phyloP scores from a whole-genome alignment of 768 basidiomycete species.

The Hemileccinum impolitum region DNA sequence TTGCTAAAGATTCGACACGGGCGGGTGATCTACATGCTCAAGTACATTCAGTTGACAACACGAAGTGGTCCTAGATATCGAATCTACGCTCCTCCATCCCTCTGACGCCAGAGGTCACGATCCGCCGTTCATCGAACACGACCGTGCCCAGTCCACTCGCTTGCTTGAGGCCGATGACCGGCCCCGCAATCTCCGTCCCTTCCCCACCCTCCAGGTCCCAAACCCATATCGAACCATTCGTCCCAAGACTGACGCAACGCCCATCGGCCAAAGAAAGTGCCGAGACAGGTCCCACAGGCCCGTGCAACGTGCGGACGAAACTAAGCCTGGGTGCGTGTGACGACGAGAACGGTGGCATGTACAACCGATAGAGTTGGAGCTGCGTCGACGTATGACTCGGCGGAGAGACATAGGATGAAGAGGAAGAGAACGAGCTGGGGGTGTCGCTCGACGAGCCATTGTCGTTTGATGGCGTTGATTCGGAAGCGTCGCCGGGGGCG shows the following conservation, averaged over 20 bases:
- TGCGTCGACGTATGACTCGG: slow-evolving; percentile 47
- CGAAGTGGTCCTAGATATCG: slow-evolving; percentile 25
- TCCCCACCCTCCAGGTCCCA: slow-evolving; percentile 74
- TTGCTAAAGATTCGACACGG: no score
- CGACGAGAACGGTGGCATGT: slow-evolving; percentile 51
- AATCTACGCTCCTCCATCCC: slow-evolving; percentile 35
- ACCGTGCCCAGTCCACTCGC: slow-evolving; percentile 40
- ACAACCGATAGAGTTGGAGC: slow-evolving; percentile 73
- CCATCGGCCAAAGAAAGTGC: slow-evolving; percentile 77
- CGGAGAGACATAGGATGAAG: slow-evolving; percentile 29
- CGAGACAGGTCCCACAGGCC: slow-evolving; percentile 63
- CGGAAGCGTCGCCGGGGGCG: slow-evolving; percentile 50
- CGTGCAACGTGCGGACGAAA: slow-evolving; percentile 69
- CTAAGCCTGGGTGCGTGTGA: slow-evolving; percentile 59
- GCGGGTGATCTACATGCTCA: no score
- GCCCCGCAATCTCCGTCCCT: slow-evolving; percentile 33
- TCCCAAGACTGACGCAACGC: slow-evolving; percentile 72
- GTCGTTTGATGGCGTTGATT: slow-evolving; percentile 10
- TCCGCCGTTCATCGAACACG: slow-evolving; percentile 72
- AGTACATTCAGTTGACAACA: neutral
- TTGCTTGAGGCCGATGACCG: slow-evolving; percentile 34
- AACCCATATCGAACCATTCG: slow-evolving; percentile 75
- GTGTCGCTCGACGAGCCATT: slow-evolving; percentile 18
- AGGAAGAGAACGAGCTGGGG: slow-evolving; percentile 25
- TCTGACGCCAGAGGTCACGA: slow-evolving; percentile 44